These are phyloP conservation scores for Saxophila tyrrhenica DNA, from an alignment of 495 filamentous ascomycete species.

Conservation along the genomic window DNA sequence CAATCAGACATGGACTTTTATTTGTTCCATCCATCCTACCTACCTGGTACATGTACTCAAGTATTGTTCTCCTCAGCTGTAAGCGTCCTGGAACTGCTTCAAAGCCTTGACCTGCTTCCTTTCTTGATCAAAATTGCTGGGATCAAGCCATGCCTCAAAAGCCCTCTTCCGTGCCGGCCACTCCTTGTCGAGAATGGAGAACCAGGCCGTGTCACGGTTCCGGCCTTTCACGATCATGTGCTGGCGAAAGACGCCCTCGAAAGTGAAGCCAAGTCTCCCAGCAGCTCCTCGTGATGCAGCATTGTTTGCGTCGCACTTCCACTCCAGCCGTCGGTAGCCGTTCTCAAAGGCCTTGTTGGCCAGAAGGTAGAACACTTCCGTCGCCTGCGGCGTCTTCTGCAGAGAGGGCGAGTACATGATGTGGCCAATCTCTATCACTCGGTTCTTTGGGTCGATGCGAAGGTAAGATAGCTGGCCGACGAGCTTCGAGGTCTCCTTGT, in stretches of 20 bases:
- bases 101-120: not conserved
- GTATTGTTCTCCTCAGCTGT: not conserved
- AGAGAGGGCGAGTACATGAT: conserved; percentile 36
- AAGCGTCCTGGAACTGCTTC: not conserved
- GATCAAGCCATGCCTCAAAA: not conserved
- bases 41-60: too few relatives aligned
- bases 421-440: conserved; percentile 39
- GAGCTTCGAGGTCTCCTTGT: conserved; percentile 13
- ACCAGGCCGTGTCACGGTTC: conserved; percentile 47
- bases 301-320: conserved; percentile 47
- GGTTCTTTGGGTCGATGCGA: conserved; percentile 32
- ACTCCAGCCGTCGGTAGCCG: conserved; percentile 44
- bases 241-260: conserved; percentile 45
- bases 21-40: not conserved
- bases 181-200: conserved; percentile 39
- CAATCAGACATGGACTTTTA: not conserved
- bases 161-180: conserved; percentile 26
- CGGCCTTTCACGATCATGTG: conserved; percentile 46
- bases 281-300: conserved; percentile 38
- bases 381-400: conserved; percentile 40
- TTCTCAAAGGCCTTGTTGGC: conserved; percentile 36
- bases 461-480: conserved; percentile 37
- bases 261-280: conserved; percentile 39
- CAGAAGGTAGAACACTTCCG: conserved; percentile 42
- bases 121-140: not conserved